Percentiles rank a stretch among this genome's conserved stretches.
These are phyloP conservation scores for Monoraphidium neglectum DNA, from an alignment of 139 green algal genomes.

Conservation along the genomic window DNA sequence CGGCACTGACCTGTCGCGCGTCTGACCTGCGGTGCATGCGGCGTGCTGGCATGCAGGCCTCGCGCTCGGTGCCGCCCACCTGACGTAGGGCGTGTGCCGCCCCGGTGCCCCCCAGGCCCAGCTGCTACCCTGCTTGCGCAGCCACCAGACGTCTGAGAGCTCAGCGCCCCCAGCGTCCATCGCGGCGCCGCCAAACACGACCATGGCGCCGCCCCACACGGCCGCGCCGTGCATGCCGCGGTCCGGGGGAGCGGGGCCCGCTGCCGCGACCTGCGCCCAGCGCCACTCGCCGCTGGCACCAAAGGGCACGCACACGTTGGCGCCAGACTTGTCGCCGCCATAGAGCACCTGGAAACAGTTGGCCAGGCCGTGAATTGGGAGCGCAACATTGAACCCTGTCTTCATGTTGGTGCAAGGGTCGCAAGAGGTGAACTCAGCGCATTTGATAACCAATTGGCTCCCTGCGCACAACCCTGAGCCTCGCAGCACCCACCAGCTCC, in stretches of 20 bases:
- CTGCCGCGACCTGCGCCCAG: conserved; percentile 38
- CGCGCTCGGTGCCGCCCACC: conserved; percentile 15
- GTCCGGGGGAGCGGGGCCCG: conserved; percentile 47
- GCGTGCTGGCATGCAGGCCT: neutral
- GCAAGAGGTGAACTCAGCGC: too few species aligned
- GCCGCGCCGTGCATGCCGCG: conserved; percentile 47
- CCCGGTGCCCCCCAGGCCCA: conserved; percentile 56
- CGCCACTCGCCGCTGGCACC: conserved; percentile 53
- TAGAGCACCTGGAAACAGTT: too few species aligned
- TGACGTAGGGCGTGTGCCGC: conserved; percentile 43
- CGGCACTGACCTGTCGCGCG: too few species aligned
- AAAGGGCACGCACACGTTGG: conserved; percentile 64
- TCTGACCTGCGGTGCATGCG: neutral
- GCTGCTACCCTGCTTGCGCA: conserved; percentile 54
- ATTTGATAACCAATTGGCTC: too few species aligned
- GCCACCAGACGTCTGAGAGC: conserved; percentile 61
- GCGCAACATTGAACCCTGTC: too few species aligned
- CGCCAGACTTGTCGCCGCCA: conserved; percentile 68
- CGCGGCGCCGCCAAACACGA: conserved; percentile 67
- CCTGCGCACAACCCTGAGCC: too few species aligned
- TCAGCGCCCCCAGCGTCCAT: conserved; percentile 57
- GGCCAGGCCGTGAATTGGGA: too few species aligned
- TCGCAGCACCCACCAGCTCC: too few species aligned
- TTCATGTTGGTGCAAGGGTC: too few species aligned
- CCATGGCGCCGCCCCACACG: conserved; percentile 41